Base-by-base conservation (phyloP, 208 protist genomes). In the Leishmania gerbilli region DNA sequence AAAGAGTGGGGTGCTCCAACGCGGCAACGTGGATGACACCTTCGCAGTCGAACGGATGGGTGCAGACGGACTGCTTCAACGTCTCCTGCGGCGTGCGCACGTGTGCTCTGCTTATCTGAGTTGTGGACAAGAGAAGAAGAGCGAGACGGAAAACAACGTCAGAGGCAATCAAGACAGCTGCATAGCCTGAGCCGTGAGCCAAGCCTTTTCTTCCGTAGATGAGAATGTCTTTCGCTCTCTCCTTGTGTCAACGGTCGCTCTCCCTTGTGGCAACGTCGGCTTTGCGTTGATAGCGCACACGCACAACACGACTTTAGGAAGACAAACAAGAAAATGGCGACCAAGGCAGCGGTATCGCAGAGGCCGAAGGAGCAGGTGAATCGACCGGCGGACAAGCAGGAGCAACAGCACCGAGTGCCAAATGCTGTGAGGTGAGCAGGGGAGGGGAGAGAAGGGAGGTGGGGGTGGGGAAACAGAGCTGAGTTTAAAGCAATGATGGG, bases 1-100 rank as follows among this genome's bases (percentile, higher is more conserved):
- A 81, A 81, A 84, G 27, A 60, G 79, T 84, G 67, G 64, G 37
- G 74, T 49, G 27, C 9, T 62, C 58, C 21, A 56, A 24, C 1
- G 56, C n/a, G 19, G 19, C 67, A 47, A 11, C 42, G 37, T 31
- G 3, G 3, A 37, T 0, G 53, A 21, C 4, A 11, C 60, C n/a
- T 67, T 67, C 37, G 6, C 19, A 45, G 65, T 3, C 17, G 19
- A 71, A 71, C 2, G 37, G 8, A 40, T 47, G 37, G 27, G 13
- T 27, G 65, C 13, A 45, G n/a, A 71, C 65, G 7, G 65, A 47
- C 65, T 11, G 31, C 65, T 0, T 7, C 65, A n/a, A 17, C n/a
- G 17, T 3, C 6, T 37, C 60, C 11, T 11, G 11, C 9, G 60
- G 60, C 7, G 19, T 71, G 65, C 65, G 37, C 19, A 47, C 65